Conservation (phyloP, 208 protist genomes). For the Acanthamoeba culbertsoni region DNA sequence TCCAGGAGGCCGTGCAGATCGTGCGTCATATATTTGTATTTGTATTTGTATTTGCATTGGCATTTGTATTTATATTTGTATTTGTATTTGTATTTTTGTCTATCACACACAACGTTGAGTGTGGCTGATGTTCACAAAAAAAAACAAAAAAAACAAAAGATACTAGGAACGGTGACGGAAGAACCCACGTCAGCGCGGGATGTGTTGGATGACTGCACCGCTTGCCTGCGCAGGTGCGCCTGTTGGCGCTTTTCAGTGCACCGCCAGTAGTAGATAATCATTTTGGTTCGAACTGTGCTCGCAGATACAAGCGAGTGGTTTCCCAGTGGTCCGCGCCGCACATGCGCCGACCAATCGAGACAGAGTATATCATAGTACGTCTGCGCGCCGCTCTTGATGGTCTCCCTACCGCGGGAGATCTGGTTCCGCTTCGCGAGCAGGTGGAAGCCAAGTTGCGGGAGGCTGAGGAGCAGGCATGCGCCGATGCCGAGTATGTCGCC, state of each 20-base stretch:
- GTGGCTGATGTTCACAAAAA: background rate
- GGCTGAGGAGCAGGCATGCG: too few relatives aligned
- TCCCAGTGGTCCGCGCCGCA: background rate
- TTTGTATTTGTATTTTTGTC: too few relatives aligned
- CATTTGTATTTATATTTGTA: too few relatives aligned
- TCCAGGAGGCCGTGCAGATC: background rate
- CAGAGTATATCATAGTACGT: background rate
- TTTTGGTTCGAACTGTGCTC: background rate
- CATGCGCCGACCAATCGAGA: background rate
- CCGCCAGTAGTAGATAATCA: background rate
- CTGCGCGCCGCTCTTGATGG: background rate
- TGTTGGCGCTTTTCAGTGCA: background rate
- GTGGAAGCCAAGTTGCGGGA: too few relatives aligned
- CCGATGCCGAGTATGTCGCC: too few relatives aligned
- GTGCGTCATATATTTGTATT: background rate
- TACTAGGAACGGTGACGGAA: background rate
- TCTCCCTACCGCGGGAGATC: background rate
- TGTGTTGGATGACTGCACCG: background rate
- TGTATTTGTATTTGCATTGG: background rate
- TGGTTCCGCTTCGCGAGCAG: background rate
- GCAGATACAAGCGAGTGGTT: background rate
- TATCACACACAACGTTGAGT: background rate
- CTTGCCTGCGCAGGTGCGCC: background rate
- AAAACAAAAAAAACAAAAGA: background rate
- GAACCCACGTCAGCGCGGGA: background rate